phyloP scores from a whole-genome alignment of 805 yeast species.

The Myxozyma nipponensis region DNA sequence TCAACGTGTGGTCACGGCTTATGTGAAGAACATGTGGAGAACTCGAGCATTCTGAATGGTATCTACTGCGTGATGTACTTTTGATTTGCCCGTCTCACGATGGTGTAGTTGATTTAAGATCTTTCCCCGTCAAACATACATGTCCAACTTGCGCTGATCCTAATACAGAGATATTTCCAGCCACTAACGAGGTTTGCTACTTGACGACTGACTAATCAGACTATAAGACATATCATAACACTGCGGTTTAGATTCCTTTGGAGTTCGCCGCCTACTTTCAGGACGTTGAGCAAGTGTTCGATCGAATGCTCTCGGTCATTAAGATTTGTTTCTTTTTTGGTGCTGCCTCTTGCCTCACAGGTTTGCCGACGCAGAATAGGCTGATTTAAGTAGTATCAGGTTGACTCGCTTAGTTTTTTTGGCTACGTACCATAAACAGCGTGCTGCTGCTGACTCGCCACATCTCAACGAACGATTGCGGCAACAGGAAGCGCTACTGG shows the following conservation, averaged over 20 bases:
- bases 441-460: too few species aligned
- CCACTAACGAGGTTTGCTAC: conserved; percentile 1
- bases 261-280: conserved; percentile 19
- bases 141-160: conserved; percentile 15
- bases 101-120: neutral
- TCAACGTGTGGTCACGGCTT: conserved; percentile 18
- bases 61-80: neutral
- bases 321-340: conserved; percentile 4
- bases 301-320: conserved; percentile 6
- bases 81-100: neutral
- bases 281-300: conserved; percentile 3
- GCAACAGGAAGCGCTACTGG: conserved; percentile 2
- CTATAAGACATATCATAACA: neutral
- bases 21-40: conserved; percentile 12
- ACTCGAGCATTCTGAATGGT: conserved; percentile 6
- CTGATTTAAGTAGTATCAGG: conserved; percentile 8
- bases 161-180: conserved; percentile 2
- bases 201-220: neutral
- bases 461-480: neutral
- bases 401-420: conserved; percentile 7
- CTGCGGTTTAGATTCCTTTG: conserved; percentile 3
- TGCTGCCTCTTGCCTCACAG: too few species aligned
- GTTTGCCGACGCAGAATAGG: too few species aligned
- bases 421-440: too few species aligned
- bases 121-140: conserved; percentile 11